phyloP scores from a whole-genome alignment of 495 filamentous ascomycete genomes.

The Oleoguttula mirabilis region DNA sequence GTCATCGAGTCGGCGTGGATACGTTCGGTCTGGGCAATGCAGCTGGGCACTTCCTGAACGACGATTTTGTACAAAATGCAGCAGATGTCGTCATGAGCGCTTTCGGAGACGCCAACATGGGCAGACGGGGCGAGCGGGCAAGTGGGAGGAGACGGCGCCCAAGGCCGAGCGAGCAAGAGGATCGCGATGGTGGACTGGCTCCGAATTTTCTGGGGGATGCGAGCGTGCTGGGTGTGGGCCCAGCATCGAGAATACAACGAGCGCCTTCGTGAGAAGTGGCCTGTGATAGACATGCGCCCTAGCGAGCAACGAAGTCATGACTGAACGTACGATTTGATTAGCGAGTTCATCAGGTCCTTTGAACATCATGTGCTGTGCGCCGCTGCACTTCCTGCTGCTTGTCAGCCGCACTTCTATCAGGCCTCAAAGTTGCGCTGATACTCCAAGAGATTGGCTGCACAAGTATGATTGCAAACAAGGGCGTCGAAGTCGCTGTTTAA shows the following conservation, averaged over 20 bases:
- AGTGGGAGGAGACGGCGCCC: conserved; percentile 13
- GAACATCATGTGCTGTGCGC: too few species aligned
- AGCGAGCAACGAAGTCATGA: too few species aligned
- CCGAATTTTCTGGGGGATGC: conserved; percentile 19
- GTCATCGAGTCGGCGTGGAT: conserved; percentile 14
- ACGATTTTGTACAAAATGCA: conserved; percentile 25
- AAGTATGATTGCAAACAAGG: background rate
- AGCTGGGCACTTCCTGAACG: conserved; percentile 35
- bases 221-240: conserved; percentile 13
- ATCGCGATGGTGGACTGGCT: conserved; percentile 8
- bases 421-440: too few species aligned
- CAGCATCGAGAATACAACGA: background rate
- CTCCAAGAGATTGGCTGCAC: background rate
- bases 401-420: too few species aligned
- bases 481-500: too few species aligned
- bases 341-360: too few species aligned
- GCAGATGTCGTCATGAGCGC: conserved; percentile 20
- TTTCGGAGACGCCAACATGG: conserved; percentile 17
- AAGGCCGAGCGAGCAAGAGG: conserved; percentile 1
- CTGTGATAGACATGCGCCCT: too few species aligned
- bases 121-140: conserved; percentile 13
- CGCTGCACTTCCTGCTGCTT: too few species aligned
- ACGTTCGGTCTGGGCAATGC: conserved; percentile 32
- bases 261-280: background rate
- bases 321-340: too few species aligned